Evolutionary conservation across 768 basidiomycete species (phyloP), one percentile per base, ranked within the genome.

Genomic region (Lactarius hatsudake): DNA sequence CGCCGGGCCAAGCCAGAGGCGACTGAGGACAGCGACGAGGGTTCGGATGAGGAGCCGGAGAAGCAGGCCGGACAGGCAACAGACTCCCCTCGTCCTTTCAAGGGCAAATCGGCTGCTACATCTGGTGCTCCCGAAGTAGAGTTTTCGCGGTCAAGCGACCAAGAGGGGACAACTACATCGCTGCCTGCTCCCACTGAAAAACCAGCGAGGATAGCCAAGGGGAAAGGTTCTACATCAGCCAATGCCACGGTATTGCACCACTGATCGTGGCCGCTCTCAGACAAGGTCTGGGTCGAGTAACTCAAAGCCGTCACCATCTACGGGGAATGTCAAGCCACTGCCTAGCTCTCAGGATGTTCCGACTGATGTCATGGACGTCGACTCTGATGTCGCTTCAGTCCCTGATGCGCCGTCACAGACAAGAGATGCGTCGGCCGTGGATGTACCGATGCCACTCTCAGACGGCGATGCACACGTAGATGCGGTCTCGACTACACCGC

Each of bases 41-140:
- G 18, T 23, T 55, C 55, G 7, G 48, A 60, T 3, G 61, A 56
- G 20, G 67, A 56, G 15, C 36, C 28, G 15, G 58, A 57, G 45
- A 12, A 38, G 48, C 40, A 54, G 18, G 28, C 53, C 32, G 62
- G 65, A 43, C 61, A 73, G 73, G 61, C 67, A 65, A 23, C 72
- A 72, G 55, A 72, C 64, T 15, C 68, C 38, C 20, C 43, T 10
- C 57, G 63, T 42, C 38, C 72, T 54, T 54, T 69, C 66, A 30
- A 61, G 62, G 48, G 59, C 12, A 61, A 60, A 17, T 15, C 18
- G 15, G 32, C n/a, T 32, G 32, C 54, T 45, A 20, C 60, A 28
- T 56, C 43, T 18, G 54, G 60, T 40, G 34, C 28, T 18, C 6
- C 20, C 13, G 64, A 65, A 34, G 40, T 15, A 65, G 59, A 28